Evolutionary conservation across 352 stramenopile genomes (phyloP).

Genomic region (Pythium utonaiense): DNA sequence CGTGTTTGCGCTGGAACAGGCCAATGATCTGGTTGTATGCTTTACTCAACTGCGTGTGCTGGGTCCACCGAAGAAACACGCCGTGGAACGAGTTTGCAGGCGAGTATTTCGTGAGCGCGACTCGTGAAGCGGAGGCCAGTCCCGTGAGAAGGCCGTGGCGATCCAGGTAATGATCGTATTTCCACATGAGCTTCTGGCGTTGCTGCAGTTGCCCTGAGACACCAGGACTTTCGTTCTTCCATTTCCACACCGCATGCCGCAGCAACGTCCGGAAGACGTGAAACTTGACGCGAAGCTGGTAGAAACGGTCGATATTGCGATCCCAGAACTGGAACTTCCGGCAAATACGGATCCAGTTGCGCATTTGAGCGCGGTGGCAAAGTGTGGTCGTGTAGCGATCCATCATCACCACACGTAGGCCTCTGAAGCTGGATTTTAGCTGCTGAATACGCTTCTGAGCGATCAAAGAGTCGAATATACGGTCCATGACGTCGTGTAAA

Average conservation of each 20-base stretch:
- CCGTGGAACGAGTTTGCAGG: constrained; percentile 31
- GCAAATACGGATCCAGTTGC: constrained; percentile 32
- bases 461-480: constrained; percentile 26
- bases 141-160: constrained; percentile 18
- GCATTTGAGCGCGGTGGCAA: constrained; percentile 28
- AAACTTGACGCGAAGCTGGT: constrained; percentile 27
- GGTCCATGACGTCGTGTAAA: constrained; percentile 34
- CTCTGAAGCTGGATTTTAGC: constrained; percentile 27
- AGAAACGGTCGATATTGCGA: constrained; percentile 24
- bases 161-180: constrained; percentile 18
- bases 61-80: constrained; percentile 35
- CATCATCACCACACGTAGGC: constrained; percentile 24
- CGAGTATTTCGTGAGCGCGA: constrained; percentile 27
- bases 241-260: constrained; percentile 23
- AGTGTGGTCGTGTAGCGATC: constrained; percentile 21
- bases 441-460: constrained; percentile 13
- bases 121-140: constrained; percentile 10
- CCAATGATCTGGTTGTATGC: constrained; percentile 12
- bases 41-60: constrained; percentile 28
- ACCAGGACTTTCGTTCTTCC: constrained; percentile 18
- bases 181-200: constrained; percentile 19
- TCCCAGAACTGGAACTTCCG: constrained; percentile 26
- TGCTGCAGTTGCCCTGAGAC: constrained; percentile 9
- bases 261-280: constrained; percentile 25
- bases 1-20: constrained; percentile 12